Evolutionary conservation across 2,329 filamentous ascomycete species (phyloP).

Genomic region (Fusarium sp.): DNA sequence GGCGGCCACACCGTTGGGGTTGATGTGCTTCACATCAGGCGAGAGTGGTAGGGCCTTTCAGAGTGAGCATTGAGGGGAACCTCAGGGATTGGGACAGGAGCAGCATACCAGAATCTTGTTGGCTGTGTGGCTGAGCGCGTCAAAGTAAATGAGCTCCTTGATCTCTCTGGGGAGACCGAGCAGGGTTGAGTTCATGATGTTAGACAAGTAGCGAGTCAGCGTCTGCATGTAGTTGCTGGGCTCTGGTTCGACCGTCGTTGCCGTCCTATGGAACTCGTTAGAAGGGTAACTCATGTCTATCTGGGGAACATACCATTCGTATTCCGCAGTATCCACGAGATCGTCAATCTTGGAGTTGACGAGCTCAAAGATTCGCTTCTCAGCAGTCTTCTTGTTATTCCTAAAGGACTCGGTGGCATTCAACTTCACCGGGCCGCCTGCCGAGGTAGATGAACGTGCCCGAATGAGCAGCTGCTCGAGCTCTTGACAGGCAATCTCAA

Average conservation of each 20-base stretch:
- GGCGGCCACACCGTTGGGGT: slow-evolving; percentile 83
- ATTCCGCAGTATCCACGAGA: slow-evolving; percentile 95
- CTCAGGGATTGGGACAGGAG: too few species aligned
- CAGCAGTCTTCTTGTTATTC: slow-evolving; percentile 92
- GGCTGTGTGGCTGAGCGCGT: slow-evolving; percentile 90
- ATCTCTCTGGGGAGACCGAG: slow-evolving; percentile 94
- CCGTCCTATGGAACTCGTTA: slow-evolving; percentile 54
- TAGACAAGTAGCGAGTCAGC: slow-evolving; percentile 89
- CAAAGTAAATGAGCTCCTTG: slow-evolving; percentile 98
- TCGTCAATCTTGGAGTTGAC: slow-evolving; percentile 99
- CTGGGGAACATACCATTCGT: slow-evolving; percentile 77
- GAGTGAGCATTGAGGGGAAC: slow-evolving; percentile 22
- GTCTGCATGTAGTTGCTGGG: slow-evolving; percentile 97
- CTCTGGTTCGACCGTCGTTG: slow-evolving; percentile 71
- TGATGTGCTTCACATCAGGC: slow-evolving; percentile 84
- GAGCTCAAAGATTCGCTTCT: slow-evolving; percentile 97
- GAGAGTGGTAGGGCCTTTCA: slow-evolving; percentile 80
- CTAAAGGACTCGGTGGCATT: slow-evolving; percentile 88
- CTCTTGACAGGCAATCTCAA: slow-evolving; percentile 91
- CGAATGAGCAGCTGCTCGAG: slow-evolving; percentile 88
- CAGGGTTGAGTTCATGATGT: slow-evolving; percentile 96
- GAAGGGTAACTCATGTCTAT: not conserved
- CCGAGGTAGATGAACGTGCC: slow-evolving; percentile 83
- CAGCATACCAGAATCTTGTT: slow-evolving; percentile 80
- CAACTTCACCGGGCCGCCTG: slow-evolving; percentile 82